Evolutionary conservation across 495 filamentous ascomycete genomes (phyloP).

Genomic region (Aspergillus panamensis): DNA sequence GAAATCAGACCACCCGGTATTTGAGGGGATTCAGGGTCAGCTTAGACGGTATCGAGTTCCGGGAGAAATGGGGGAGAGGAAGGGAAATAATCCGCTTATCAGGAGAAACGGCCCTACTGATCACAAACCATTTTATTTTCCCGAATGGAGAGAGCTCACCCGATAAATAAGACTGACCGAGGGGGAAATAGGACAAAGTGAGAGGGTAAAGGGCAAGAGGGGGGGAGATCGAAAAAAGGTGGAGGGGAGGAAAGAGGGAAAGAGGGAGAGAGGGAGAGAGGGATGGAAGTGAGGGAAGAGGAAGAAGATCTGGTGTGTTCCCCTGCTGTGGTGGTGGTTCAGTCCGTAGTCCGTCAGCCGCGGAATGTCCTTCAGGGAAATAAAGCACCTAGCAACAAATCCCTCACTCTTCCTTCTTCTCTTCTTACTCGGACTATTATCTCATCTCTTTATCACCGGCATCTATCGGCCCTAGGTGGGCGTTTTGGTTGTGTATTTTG

Average conservation of each 20-base stretch:
- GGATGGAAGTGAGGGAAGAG: not conserved
- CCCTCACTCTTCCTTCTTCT: not conserved
- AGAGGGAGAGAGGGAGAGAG: not conserved
- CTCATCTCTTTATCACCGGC: not conserved
- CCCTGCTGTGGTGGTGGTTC: not conserved
- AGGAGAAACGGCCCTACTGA: slow-evolving; percentile 12
- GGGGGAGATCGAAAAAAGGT: not conserved
- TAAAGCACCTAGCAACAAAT: not conserved
- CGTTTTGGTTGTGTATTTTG: too few relatives aligned
- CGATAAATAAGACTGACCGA: not conserved
- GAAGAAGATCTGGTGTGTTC: slow-evolving; percentile 9
- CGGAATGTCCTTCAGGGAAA: slow-evolving; percentile 11
- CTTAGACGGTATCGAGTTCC: slow-evolving; percentile 6
- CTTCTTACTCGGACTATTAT: not conserved
- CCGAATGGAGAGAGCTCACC: not conserved
- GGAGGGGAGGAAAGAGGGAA: not conserved
- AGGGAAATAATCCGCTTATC: slow-evolving; percentile 19
- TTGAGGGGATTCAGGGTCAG: slow-evolving; percentile 1
- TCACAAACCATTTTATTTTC: slow-evolving; percentile 8
- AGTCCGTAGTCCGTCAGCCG: slow-evolving; percentile 9
- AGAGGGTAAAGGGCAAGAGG: not conserved
- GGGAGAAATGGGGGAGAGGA: slow-evolving; percentile 11
- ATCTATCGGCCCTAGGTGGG: not conserved
- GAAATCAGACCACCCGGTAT: not conserved
- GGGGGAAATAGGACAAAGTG: not conserved